Percentiles rank a stretch among this genome's conserved stretches.
These are phyloP conservation scores for Cladobotryum mycophilum DNA, from an alignment of 2,329 filamentous ascomycete genomes.

Conservation along the genomic window DNA sequence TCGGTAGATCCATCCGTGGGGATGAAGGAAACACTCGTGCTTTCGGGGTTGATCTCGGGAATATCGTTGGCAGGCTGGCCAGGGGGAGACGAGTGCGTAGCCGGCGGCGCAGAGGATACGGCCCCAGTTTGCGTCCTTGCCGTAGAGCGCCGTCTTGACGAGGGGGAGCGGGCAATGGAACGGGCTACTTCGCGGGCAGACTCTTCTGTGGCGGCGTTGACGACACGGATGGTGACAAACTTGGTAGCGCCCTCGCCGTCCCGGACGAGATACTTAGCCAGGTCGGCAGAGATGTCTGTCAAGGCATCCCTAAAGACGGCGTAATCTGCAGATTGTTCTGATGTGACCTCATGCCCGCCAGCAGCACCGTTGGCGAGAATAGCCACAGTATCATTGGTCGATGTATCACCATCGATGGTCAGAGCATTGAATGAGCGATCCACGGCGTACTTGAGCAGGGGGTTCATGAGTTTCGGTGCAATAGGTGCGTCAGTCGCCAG, in stretches of 20 bases:
- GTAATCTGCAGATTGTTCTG: constrained; percentile 55
- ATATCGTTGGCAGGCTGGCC: constrained; percentile 53
- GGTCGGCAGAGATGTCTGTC: constrained; percentile 70
- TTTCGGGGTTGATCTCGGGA: constrained; percentile 58
- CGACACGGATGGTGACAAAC: constrained; percentile 88
- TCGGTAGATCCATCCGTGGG: constrained; percentile 71
- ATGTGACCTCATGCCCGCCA: constrained; percentile 59
- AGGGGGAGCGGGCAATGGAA: constrained; percentile 82
- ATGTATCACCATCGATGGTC: constrained; percentile 93
- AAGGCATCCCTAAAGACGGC: constrained; percentile 64
- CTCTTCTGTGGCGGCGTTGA: constrained; percentile 61
- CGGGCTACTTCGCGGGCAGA: constrained; percentile 75
- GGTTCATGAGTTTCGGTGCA: constrained; percentile 57
- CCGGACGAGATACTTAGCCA: constrained; percentile 88
- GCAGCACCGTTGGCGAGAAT: constrained; percentile 94
- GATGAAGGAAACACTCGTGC: constrained; percentile 72
- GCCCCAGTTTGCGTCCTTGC: constrained; percentile 97
- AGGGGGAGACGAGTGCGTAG: constrained; percentile 60
- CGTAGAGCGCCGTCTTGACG: constrained; percentile 96
- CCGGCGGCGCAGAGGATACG: constrained; percentile 92
- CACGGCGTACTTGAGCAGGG: constrained; percentile 66
- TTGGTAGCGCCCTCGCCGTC: constrained; percentile 98
- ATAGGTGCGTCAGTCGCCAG: constrained; percentile 88
- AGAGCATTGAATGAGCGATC: constrained; percentile 93
- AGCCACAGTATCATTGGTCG: constrained; percentile 93